Evolutionary conservation across 2,329 filamentous ascomycete species (phyloP), one percentile per base, ranked within the genome.

Genomic region (Coniochaeta ligniaria): DNA sequence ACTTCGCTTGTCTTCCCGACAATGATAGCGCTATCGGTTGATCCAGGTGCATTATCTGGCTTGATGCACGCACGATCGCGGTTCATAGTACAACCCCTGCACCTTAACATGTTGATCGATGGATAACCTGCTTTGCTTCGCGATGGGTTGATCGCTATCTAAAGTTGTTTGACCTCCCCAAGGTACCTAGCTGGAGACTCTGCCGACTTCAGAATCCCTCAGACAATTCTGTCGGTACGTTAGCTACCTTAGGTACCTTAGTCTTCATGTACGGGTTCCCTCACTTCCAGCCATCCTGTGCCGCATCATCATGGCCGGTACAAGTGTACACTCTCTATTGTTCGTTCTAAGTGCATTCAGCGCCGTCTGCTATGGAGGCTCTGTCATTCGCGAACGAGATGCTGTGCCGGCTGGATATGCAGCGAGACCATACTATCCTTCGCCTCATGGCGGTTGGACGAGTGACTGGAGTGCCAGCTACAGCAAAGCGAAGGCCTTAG

Each of bases 371-470:
- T 60, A 66, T 6, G 71, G 64, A 16, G 63, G 60, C 24, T 59
- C 54, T 22, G 60, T 58, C 35, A 28, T 73, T 8, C 63, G 63
- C 26, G 65, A 63, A 12, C 68, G 71, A 33, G 69, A 70, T 59
- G 60, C 65, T 0, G 69, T 74, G 14, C 72, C 72, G 2, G 59
- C 60, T 14, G 68, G 61, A 65, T 79, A 76, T 66, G 76, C 77
- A 50, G 77, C 81, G 1, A 71, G 82, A 0, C 82, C 85, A n/a
- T 91, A 89, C 71, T 92, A 92, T 70, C 89, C 89, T 22, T 78
- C 88, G 9, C 89, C 89, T 0, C 82, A 85, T 58, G 89, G 89
- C 57, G 90, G 90, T 43, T 92, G 90, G 86, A 75, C 81, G 0
- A 74, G 81, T 6, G 82, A 83, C 61, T 94, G 90, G 90, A 76